Percentiles rank a stretch among this genome's conserved stretches.
These are phyloP conservation scores for Geosmithia morbida DNA, from an alignment of 2,329 filamentous ascomycete species.

Conservation along the genomic window DNA sequence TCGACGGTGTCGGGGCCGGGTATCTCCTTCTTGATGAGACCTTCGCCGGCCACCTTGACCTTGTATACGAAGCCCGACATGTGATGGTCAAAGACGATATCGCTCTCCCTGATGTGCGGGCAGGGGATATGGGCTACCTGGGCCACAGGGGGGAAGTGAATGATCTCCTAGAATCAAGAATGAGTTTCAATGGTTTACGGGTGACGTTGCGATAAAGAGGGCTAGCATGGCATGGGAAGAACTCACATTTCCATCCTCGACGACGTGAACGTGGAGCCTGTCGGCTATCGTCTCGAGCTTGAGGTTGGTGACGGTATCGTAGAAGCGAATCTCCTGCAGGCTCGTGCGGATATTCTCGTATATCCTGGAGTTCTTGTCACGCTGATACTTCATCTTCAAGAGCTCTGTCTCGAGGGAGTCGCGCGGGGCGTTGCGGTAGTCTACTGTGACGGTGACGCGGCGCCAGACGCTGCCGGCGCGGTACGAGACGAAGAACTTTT, in stretches of 20 bases:
- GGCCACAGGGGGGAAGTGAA: conserved; percentile 62
- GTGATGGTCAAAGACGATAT: conserved; percentile 77
- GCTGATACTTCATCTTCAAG: conserved; percentile 62
- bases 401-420: conserved; percentile 81
- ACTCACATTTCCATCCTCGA: conserved; percentile 76
- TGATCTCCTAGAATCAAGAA: conserved; percentile 50
- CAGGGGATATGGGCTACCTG: conserved; percentile 62
- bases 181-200: background rate
- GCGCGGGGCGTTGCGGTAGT: conserved; percentile 69
- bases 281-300: conserved; percentile 83
- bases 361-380: conserved; percentile 84
- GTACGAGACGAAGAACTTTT: conserved; percentile 97
- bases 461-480: conserved; percentile 74
- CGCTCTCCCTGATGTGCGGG: conserved; percentile 51
- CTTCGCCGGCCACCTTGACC: conserved; percentile 51
- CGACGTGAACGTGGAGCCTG: conserved; percentile 86
- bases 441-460: conserved; percentile 81
- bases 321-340: conserved; percentile 87
- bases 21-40: conserved; percentile 95
- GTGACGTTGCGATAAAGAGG: background rate
- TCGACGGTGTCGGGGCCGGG: conserved; percentile 90
- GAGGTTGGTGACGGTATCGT: conserved; percentile 88
- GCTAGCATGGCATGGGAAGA: background rate
- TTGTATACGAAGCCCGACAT: conserved; percentile 97
- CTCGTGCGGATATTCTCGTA: conserved; percentile 92